Evolutionary conservation across 2,329 filamentous ascomycete genomes (phyloP).

Genomic region (Fusarium globosum): DNA sequence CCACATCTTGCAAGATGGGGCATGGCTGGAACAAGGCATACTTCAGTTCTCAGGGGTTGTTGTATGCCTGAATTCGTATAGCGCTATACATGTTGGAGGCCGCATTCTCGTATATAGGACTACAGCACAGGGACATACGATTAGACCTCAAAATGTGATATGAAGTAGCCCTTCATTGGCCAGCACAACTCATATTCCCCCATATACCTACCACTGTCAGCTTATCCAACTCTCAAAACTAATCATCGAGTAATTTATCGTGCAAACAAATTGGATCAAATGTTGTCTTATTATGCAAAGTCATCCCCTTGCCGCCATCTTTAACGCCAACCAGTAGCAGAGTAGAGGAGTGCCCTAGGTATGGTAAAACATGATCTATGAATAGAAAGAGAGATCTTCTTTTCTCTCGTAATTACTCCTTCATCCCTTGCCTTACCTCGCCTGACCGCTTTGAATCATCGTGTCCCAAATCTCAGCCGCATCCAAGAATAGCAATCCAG

Average conservation of each 20-base stretch:
- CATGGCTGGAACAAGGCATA: neutral
- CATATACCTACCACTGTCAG: neutral
- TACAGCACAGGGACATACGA: neutral
- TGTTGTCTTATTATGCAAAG: slow-evolving; percentile 20
- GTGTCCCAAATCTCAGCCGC: slow-evolving; percentile 24
- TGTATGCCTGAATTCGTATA: neutral
- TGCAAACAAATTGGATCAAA: neutral
- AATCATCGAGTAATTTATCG: neutral
- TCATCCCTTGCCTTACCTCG: slow-evolving; percentile 1
- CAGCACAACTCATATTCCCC: neutral
- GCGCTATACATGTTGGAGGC: neutral
- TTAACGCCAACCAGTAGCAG: slow-evolving; percentile 26
- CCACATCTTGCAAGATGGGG: neutral
- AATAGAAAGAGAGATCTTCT: slow-evolving; percentile 16
- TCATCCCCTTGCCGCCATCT: slow-evolving; percentile 8
- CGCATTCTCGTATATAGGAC: neutral
- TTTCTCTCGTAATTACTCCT: neutral
- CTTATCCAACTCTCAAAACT: neutral
- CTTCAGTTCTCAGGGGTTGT: neutral
- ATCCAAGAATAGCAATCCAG: slow-evolving; percentile 23
- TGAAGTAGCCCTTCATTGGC: neutral
- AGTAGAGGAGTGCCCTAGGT: slow-evolving; percentile 9
- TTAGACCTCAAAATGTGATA: neutral
- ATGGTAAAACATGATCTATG: slow-evolving; percentile 33
- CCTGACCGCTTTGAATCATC: slow-evolving; percentile 6